These are phyloP conservation scores for Cytospora schulzeri DNA, from an alignment of 2,329 filamentous ascomycete species.

Conservation along the genomic window DNA sequence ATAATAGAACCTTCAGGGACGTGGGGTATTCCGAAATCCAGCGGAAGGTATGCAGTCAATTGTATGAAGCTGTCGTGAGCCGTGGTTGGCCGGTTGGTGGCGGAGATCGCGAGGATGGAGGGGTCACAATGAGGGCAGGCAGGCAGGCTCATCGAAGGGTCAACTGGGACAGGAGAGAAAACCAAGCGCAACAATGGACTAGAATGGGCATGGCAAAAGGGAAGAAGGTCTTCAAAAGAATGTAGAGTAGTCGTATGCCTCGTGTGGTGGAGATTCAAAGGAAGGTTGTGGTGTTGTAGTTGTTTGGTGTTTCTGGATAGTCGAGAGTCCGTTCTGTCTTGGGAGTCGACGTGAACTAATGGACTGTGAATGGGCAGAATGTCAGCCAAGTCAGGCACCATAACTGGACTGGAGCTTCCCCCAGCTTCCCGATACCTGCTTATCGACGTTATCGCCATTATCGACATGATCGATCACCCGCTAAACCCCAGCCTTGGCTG, in stretches of 20 bases:
- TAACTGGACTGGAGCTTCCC: not conserved
- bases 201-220: not conserved
- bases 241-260: not conserved
- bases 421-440: not conserved
- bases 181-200: not conserved
- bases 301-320: not conserved
- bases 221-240: not conserved
- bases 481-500: not conserved
- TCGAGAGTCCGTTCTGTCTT: not conserved
- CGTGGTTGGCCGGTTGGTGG: not conserved
- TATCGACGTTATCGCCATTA: not conserved
- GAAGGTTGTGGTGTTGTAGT: not conserved
- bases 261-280: not conserved
- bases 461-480: not conserved
- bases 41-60: not conserved
- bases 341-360: not conserved
- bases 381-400: not conserved
- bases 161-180: conserved; percentile 7
- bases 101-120: conserved; percentile 4
- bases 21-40: no score
- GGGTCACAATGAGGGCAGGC: not conserved
- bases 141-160: conserved; percentile 7
- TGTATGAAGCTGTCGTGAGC: not conserved
- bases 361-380: not conserved
- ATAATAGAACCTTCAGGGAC: not conserved